phyloP scores from a whole-genome alignment of 2,329 filamentous ascomycete genomes.

The Penicillium expansum region DNA sequence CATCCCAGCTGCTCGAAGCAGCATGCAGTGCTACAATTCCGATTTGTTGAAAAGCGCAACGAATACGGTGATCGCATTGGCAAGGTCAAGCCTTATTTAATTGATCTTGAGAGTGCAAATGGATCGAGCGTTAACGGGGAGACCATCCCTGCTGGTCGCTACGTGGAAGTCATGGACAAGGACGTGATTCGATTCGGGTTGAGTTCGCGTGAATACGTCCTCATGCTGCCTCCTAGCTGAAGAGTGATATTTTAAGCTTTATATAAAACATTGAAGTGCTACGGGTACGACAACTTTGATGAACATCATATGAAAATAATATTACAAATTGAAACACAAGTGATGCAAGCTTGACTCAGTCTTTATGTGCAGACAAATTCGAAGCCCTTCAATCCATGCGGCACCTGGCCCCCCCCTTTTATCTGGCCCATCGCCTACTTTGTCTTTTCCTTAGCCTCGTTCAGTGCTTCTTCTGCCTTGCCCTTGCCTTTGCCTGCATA shows the following conservation, averaged over 20 bases:
- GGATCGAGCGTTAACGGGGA: constrained; percentile 81
- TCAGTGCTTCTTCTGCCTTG: constrained; percentile 32
- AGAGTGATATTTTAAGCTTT: not conserved
- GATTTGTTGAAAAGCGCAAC: constrained; percentile 76
- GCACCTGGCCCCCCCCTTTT: constrained; percentile 22
- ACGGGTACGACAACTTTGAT: not conserved
- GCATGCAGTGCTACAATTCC: constrained; percentile 92
- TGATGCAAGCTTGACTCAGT: not conserved
- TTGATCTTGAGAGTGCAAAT: constrained; percentile 92
- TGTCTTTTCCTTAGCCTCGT: constrained; percentile 29
- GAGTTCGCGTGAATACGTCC: constrained; percentile 89
- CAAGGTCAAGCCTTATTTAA: constrained; percentile 79
- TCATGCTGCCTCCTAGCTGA: constrained; percentile 66
- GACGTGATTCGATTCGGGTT: constrained; percentile 86
- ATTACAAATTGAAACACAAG: constrained; percentile 5
- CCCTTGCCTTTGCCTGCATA: constrained; percentile 33
- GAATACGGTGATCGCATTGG: constrained; percentile 83
- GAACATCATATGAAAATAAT: not conserved
- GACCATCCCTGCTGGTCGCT: constrained; percentile 69
- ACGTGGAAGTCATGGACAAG: constrained; percentile 81
- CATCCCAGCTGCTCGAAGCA: constrained; percentile 94
- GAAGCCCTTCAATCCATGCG: not conserved
- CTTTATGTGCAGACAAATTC: not conserved
- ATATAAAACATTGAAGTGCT: not conserved
- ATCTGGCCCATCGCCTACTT: constrained; percentile 29